Percentiles rank a stretch among this genome's conserved stretches.
Conservation (phyloP, 495 filamentous ascomycete species). For the Hypoxylon rickii region DNA sequence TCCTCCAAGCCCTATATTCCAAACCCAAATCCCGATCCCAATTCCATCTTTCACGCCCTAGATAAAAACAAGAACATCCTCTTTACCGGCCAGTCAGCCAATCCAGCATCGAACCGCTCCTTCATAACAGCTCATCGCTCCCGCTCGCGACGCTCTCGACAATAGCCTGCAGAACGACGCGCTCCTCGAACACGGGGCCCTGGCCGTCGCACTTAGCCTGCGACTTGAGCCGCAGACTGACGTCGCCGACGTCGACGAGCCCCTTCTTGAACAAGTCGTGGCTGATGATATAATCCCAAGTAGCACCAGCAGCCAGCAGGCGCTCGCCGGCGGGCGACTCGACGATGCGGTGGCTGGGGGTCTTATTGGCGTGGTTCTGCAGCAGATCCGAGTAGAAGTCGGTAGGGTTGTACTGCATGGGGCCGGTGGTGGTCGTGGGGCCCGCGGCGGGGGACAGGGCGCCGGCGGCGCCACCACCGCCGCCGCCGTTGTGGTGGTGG, state of each 20-base stretch:
- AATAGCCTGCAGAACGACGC: constrained; percentile 73
- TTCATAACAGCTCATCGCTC: constrained; percentile 74
- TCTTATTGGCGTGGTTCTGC: constrained; percentile 60
- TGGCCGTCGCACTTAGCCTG: constrained; percentile 86
- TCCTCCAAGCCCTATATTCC: no score
- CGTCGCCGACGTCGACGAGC: constrained; percentile 79
- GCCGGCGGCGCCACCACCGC: not conserved
- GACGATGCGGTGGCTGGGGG: constrained; percentile 70
- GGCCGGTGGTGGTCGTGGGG: constrained; percentile 63
- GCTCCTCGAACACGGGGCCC: constrained; percentile 87
- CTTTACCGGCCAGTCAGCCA: not conserved
- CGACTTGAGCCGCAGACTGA: constrained; percentile 74
- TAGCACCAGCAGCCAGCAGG: constrained; percentile 76
- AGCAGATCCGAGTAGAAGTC: constrained; percentile 67
- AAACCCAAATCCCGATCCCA: no score
- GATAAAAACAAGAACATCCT: no score
- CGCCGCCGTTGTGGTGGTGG: not conserved
- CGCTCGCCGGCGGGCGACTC: constrained; percentile 74
- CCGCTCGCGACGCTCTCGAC: constrained; percentile 73
- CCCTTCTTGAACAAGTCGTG: constrained; percentile 81
- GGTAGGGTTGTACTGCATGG: constrained; percentile 73
- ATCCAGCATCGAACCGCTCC: not conserved
- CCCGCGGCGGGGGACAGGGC: constrained; percentile 33
- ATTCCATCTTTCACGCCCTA: not conserved
- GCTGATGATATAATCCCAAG: constrained; percentile 88